phyloP scores from a whole-genome alignment of 371 early-diverging fungal species.

The Mucor racemosus region DNA sequence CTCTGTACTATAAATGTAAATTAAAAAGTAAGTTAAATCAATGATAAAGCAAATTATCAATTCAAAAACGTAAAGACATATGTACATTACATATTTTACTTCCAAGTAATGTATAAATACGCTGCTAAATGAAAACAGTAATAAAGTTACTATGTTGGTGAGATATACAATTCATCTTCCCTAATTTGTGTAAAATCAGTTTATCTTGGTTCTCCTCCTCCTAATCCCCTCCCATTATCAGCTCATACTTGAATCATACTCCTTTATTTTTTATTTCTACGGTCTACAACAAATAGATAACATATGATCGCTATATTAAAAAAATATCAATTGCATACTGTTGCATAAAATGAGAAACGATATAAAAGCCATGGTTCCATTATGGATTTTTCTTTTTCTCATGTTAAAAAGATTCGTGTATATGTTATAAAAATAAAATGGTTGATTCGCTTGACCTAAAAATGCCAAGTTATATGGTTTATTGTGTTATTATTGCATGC shows the following conservation, averaged over 20 bases:
- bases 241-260: constrained; percentile 1
- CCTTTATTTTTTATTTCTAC: neutral
- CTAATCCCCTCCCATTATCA: neutral
- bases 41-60: no score
- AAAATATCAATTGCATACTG: neutral
- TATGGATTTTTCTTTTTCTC: neutral
- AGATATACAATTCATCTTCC: no score
- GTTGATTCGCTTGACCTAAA: constrained; percentile 34
- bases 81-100: no score
- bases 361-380: neutral
- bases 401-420: neutral
- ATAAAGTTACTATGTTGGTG: no score
- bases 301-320: neutral
- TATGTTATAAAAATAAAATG: neutral
- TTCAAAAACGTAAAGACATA: no score
- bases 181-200: no score
- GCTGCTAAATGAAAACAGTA: no score
- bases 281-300: neutral
- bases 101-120: no score
- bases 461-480: constrained; percentile 44
- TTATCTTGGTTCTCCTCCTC: neutral
- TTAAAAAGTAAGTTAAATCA: no score
- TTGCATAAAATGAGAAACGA: neutral
- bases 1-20: no score
- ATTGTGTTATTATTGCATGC: constrained; percentile 40